Conservation (phyloP, 2,329 filamentous ascomycete species). For the Microdochium trichocladiopsis region DNA sequence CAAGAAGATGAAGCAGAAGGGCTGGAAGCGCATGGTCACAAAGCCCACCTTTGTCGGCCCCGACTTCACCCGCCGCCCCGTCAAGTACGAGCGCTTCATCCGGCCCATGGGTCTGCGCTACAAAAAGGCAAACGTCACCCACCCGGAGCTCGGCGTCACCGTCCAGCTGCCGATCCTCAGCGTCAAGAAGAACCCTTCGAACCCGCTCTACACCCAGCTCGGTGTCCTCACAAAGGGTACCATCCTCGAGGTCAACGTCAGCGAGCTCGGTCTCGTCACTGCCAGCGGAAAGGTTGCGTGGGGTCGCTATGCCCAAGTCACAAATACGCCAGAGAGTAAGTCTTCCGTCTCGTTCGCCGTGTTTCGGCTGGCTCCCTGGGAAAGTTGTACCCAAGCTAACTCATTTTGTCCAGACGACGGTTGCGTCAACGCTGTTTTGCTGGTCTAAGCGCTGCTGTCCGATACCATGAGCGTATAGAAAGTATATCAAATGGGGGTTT, state of each 20-base stretch:
- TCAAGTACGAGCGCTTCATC: slow-evolving; percentile 69
- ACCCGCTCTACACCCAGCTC: slow-evolving; percentile 85
- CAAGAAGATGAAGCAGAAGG: slow-evolving; percentile 83
- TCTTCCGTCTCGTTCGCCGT: background rate
- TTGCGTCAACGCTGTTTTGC: slow-evolving; percentile 32
- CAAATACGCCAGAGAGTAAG: slow-evolving; percentile 36
- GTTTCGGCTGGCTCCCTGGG: background rate
- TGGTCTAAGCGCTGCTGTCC: slow-evolving; percentile 10
- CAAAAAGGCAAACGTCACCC: slow-evolving; percentile 69
- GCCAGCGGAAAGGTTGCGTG: slow-evolving; percentile 89
- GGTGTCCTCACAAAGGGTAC: slow-evolving; percentile 85
- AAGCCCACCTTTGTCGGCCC: slow-evolving; percentile 86
- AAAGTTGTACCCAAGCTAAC: background rate
- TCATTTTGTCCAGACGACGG: slow-evolving; percentile 20
- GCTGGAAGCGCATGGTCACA: slow-evolving; percentile 66
- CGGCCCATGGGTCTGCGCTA: slow-evolving; percentile 71
- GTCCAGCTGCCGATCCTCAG: slow-evolving; percentile 77
- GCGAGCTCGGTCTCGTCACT: slow-evolving; percentile 84
- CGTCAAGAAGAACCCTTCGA: slow-evolving; percentile 68
- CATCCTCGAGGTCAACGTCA: slow-evolving; percentile 80
- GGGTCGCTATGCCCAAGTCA: slow-evolving; percentile 50
- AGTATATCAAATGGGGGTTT: slow-evolving; percentile 3
- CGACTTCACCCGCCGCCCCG: slow-evolving; percentile 83
- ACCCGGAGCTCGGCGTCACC: slow-evolving; percentile 78
- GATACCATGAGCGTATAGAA: background rate